Conservation (phyloP, 2,329 filamentous ascomycete genomes). For the Talaromyces sp. region DNA sequence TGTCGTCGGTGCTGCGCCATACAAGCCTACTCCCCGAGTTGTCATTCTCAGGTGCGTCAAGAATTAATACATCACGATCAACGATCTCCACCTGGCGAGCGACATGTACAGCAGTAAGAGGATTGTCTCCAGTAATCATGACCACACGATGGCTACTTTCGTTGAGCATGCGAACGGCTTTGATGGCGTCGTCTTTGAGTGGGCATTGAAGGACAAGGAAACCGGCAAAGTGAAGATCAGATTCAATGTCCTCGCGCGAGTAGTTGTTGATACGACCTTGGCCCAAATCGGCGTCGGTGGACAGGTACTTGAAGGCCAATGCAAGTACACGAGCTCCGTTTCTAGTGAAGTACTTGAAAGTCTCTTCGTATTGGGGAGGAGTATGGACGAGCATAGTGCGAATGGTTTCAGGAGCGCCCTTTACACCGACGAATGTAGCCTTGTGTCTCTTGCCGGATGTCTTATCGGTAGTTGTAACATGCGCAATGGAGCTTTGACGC, state of each 20-base stretch:
- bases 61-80: constrained; percentile 87
- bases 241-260: constrained; percentile 88
- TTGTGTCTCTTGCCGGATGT: constrained; percentile 71
- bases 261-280: constrained; percentile 85
- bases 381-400: constrained; percentile 82
- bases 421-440: constrained; percentile 90
- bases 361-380: constrained; percentile 90
- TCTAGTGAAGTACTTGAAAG: constrained; percentile 95
- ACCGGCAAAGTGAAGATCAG: constrained; percentile 79
- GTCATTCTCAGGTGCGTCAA: constrained; percentile 91
- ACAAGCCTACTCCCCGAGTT: constrained; percentile 74
- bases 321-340: constrained; percentile 93
- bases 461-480: constrained; percentile 67
- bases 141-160: constrained; percentile 97
- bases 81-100: constrained; percentile 96
- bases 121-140: constrained; percentile 99
- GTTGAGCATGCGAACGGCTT: constrained; percentile 93
- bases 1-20: constrained; percentile 94
- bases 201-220: constrained; percentile 95
- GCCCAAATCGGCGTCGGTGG: constrained; percentile 74
- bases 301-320: constrained; percentile 88
- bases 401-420: constrained; percentile 96
- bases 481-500: constrained; percentile 90
- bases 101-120: constrained; percentile 91
- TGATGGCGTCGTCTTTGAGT: constrained; percentile 91